A percentile compares a stretch with the other conserved stretches of the same genome.
Evolutionary conservation across 495 filamentous ascomycete species (phyloP).

Genomic region (Darksidea phi): DNA sequence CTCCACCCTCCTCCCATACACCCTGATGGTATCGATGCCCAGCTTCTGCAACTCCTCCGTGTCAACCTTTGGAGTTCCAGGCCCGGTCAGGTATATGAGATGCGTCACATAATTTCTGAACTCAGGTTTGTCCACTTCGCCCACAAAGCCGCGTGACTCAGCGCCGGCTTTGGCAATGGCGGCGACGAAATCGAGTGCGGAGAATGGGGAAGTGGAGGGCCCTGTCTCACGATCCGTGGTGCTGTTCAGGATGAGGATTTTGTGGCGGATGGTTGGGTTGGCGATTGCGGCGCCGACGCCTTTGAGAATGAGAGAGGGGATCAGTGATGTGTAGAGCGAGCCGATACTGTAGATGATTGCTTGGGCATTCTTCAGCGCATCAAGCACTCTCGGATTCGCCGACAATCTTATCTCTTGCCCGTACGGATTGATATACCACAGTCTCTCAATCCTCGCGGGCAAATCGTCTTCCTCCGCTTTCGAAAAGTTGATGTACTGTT

Average conservation of each 20-base stretch:
- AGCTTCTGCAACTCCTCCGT: slow-evolving; percentile 58
- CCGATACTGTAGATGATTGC: slow-evolving; percentile 88
- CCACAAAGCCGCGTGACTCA: slow-evolving; percentile 46
- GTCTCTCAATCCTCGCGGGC: slow-evolving; percentile 69
- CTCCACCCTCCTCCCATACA: slow-evolving; percentile 68
- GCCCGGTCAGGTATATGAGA: slow-evolving; percentile 75
- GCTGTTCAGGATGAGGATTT: slow-evolving; percentile 84
- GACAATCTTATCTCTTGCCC: slow-evolving; percentile 81
- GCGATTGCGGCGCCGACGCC: slow-evolving; percentile 57
- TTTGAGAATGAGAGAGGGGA: slow-evolving; percentile 70
- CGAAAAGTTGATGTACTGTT: slow-evolving; percentile 74
- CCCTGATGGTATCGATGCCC: slow-evolving; percentile 72
- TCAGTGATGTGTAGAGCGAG: slow-evolving; percentile 69
- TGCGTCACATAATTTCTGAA: slow-evolving; percentile 72
- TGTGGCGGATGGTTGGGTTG: slow-evolving; percentile 55
- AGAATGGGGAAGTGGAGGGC: slow-evolving; percentile 57
- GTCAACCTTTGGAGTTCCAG: slow-evolving; percentile 69
- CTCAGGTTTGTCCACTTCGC: slow-evolving; percentile 25
- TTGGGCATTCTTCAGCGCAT: slow-evolving; percentile 59
- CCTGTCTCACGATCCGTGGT: slow-evolving; percentile 84
- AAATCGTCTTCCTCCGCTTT: slow-evolving; percentile 69
- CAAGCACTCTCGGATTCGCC: slow-evolving; percentile 75
- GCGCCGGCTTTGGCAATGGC: slow-evolving; percentile 70
- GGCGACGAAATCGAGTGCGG: slow-evolving; percentile 72
- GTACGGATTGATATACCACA: slow-evolving; percentile 98